Evolutionary conservation across 2,329 filamentous ascomycete species (phyloP).

Genomic region (Xylariaceae sp.): DNA sequence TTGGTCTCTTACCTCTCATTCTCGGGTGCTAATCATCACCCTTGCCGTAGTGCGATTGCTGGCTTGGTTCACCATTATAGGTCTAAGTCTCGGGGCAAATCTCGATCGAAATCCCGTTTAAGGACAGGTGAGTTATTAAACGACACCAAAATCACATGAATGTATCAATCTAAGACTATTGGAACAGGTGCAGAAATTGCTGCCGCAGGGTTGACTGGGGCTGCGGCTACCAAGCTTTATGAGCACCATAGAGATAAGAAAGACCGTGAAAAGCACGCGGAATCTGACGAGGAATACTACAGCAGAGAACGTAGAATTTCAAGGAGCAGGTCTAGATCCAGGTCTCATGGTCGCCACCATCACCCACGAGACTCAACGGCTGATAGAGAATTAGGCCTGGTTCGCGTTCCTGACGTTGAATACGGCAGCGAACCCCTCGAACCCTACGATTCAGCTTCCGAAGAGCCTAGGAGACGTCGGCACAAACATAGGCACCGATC

Average conservation of each 20-base stretch:
- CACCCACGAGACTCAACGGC: constrained; percentile 47
- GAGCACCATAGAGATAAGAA: constrained; percentile 60
- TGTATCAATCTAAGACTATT: constrained; percentile 11
- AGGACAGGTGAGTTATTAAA: constrained; percentile 38
- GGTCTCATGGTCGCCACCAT: constrained; percentile 39
- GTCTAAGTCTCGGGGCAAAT: constrained; percentile 44
- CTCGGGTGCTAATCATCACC: constrained; percentile 15
- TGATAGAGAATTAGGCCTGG: constrained; percentile 64
- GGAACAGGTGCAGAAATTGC: constrained; percentile 51
- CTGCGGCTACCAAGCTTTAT: constrained; percentile 58
- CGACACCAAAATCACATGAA: neutral
- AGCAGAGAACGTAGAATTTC: constrained; percentile 47
- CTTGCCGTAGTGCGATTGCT: constrained; percentile 44
- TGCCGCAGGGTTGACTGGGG: constrained; percentile 56
- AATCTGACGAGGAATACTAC: constrained; percentile 35
- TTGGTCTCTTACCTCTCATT: neutral
- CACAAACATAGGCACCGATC: constrained; percentile 38
- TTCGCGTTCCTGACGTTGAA: constrained; percentile 47
- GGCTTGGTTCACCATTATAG: constrained; percentile 56
- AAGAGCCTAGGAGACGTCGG: constrained; percentile 40
- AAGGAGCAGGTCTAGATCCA: constrained; percentile 34
- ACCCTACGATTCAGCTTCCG: constrained; percentile 48
- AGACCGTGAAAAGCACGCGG: constrained; percentile 40
- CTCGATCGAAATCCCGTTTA: constrained; percentile 39
- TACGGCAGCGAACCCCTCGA: constrained; percentile 58